These are phyloP conservation scores for Fraxinus floribunda DNA, from an alignment of 305 asterid species.

Conservation along the genomic window DNA sequence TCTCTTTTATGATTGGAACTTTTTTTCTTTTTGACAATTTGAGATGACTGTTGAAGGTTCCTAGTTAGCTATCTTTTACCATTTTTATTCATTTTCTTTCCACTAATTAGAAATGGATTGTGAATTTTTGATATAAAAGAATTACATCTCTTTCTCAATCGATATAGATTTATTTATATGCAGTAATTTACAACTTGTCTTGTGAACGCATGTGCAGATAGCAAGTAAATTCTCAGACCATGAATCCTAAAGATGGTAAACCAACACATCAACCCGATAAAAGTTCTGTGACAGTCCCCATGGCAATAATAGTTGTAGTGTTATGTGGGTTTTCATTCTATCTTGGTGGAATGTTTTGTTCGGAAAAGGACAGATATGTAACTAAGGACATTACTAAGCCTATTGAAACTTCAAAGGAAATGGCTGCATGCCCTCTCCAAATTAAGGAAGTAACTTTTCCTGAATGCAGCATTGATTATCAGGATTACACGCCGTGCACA, in stretches of 20 bases:
- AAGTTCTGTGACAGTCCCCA: conserved; percentile 29
- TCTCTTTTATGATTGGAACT: background rate
- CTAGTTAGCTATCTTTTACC: background rate
- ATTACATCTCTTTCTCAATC: background rate
- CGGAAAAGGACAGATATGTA: conserved; percentile 35
- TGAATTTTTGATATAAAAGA: background rate
- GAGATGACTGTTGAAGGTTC: background rate
- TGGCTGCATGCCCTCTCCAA: conserved; percentile 38
- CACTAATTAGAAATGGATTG: background rate
- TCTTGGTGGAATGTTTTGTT: conserved; percentile 54
- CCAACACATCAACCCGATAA: conserved; percentile 37
- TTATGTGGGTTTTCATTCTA: conserved; percentile 63
- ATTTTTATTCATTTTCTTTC: background rate
- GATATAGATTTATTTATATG: background rate
- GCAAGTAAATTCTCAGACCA: conserved; percentile 35
- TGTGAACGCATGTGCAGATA: conserved; percentile 30
- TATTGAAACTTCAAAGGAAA: conserved; percentile 31
- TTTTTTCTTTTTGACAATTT: background rate
- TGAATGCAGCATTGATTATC: conserved; percentile 63
- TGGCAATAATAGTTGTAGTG: conserved; percentile 40
- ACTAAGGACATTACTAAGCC: conserved; percentile 34
- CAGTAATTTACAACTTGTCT: conserved; percentile 1
- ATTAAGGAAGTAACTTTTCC: conserved; percentile 48
- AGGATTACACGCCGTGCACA: conserved; percentile 95
- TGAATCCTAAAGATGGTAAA: conserved; percentile 75